phyloP scores from a whole-genome alignment of 768 basidiomycete genomes.

The Epithele typhae region DNA sequence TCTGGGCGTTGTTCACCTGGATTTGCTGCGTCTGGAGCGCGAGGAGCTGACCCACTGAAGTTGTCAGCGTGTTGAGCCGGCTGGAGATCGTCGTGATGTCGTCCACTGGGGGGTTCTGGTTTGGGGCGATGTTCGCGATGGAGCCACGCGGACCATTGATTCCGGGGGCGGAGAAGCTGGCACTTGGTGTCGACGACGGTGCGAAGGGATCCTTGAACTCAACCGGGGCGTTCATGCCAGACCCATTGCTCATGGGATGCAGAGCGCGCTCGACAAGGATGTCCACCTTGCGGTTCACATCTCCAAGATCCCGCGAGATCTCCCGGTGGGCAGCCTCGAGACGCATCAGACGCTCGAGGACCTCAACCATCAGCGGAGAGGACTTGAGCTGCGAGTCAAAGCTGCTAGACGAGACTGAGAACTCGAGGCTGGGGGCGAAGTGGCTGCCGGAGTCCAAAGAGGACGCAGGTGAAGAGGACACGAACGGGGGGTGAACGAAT shows the following conservation, averaged over 20 bases:
- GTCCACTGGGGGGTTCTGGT: conserved; percentile 62
- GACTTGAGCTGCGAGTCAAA: conserved; percentile 74
- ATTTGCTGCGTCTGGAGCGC: conserved; percentile 75
- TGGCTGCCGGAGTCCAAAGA: conserved; percentile 74
- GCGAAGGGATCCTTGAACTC: conserved; percentile 86
- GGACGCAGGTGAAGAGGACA: conserved; percentile 73
- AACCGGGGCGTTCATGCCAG: conserved; percentile 31
- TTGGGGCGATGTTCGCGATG: conserved; percentile 63
- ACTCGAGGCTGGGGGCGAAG: conserved; percentile 45
- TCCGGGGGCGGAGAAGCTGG: conserved; percentile 10
- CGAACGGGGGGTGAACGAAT: conserved; percentile 42
- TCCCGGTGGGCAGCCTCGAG: conserved; percentile 68
- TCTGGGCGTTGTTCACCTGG: conserved; percentile 34
- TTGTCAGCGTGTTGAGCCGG: conserved; percentile 72
- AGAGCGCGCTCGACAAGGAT: conserved; percentile 64
- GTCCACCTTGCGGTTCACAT: conserved; percentile 75
- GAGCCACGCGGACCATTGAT: conserved; percentile 54
- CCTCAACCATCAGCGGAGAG: conserved; percentile 71
- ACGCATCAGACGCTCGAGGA: conserved; percentile 68
- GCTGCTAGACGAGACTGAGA: conserved; percentile 27
- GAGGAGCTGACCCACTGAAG: conserved; percentile 81
- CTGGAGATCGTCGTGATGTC: conserved; percentile 76
- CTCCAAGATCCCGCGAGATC: conserved; percentile 68
- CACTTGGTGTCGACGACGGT: conserved; percentile 27
- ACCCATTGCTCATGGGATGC: conserved; percentile 6